Conservation (phyloP, 805 yeast genomes). For the Yarrowia sp. region DNA sequence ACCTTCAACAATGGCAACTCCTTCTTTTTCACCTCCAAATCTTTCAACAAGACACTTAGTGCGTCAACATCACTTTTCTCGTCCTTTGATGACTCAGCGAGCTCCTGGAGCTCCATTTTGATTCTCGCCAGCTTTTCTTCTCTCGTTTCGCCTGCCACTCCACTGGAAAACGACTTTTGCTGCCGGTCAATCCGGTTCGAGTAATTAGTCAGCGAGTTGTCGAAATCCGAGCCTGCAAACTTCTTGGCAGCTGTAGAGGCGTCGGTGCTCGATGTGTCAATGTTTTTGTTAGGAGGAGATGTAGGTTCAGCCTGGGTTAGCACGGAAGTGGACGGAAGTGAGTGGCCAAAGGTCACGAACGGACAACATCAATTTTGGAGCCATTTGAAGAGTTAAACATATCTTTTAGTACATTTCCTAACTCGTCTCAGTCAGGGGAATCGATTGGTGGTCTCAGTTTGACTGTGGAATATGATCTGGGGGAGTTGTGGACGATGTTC, state of each 20-base stretch:
- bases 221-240: constrained; percentile 17
- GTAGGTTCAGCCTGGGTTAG: constrained; percentile 25
- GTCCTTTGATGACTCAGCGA: neutral
- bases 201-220: constrained; percentile 27
- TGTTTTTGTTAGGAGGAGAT: constrained; percentile 13
- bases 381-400: neutral
- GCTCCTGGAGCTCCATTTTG: constrained; percentile 19
- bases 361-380: too few relatives aligned
- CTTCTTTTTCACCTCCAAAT: neutral
- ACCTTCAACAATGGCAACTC: neutral
- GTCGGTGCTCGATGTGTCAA: constrained; percentile 12
- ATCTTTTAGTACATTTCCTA: neutral
- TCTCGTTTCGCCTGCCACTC: constrained; percentile 2
- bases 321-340: too few relatives aligned
- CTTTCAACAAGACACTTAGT: neutral
- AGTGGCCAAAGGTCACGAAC: too few relatives aligned
- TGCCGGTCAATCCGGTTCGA: constrained; percentile 21
- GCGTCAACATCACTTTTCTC: neutral
- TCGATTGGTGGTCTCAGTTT: neutral
- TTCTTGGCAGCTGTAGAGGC: neutral
- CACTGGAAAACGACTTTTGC: constrained; percentile 5
- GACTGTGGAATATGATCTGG: neutral
- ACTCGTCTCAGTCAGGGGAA: neutral
- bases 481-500: neutral
- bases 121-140: constrained; percentile 25